Conservation (phyloP, 805 yeast genomes). For the Wickerhamomyces canadensis region DNA sequence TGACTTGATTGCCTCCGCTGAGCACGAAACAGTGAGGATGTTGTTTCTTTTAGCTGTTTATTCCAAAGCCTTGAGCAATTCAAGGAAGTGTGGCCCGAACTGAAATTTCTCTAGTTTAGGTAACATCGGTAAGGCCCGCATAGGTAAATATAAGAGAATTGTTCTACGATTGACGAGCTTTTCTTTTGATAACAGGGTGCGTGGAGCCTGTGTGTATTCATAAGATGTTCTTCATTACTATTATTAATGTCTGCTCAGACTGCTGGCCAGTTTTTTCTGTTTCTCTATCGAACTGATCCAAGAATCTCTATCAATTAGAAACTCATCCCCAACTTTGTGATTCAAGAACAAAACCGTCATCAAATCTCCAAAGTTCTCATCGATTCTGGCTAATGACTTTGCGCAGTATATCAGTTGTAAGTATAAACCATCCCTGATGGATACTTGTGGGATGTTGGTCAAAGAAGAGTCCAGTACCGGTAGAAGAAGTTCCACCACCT, state of each 20-base stretch:
- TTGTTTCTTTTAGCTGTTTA: neutral
- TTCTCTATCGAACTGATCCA: slow-evolving; percentile 28
- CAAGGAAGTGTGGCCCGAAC: slow-evolving; percentile 3
- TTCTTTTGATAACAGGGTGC: too few species aligned
- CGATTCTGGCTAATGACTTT: slow-evolving; percentile 70
- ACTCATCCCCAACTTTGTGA: slow-evolving; percentile 6
- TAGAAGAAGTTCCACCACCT: slow-evolving; percentile 28
- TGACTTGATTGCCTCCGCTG: neutral
- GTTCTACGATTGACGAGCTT: too few species aligned
- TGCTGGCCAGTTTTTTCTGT: slow-evolving; percentile 6
- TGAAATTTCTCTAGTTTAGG: slow-evolving; percentile 1
- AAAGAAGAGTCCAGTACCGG: slow-evolving; percentile 26
- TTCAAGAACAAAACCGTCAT: slow-evolving; percentile 35
- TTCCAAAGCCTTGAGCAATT: neutral
- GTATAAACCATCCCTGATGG: slow-evolving; percentile 59
- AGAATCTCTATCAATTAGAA: slow-evolving; percentile 29
- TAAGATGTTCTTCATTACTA: too few species aligned
- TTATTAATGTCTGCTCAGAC: slow-evolving; percentile 2
- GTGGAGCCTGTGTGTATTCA: too few species aligned
- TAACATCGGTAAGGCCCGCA: neutral
- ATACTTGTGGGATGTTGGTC: slow-evolving; percentile 30
- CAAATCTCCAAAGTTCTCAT: slow-evolving; percentile 62
- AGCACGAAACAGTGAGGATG: too few species aligned
- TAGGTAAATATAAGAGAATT: too few species aligned
- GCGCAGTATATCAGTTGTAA: slow-evolving; percentile 85